phyloP scores from a whole-genome alignment of 257 asterid genomes.

The Leptodermis oblonga region DNA sequence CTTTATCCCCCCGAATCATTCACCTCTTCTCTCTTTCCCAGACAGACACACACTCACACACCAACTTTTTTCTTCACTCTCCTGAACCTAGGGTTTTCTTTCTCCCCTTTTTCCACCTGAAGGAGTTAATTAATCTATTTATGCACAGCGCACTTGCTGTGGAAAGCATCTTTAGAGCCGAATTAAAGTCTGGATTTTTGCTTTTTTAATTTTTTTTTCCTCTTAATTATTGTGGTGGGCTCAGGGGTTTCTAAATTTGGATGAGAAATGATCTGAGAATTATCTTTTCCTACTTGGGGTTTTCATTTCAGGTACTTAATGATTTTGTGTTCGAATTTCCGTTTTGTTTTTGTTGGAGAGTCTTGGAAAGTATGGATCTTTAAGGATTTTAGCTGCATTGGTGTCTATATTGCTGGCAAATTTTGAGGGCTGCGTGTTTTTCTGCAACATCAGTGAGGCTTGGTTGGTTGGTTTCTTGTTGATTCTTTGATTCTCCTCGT shows the following conservation, averaged over 20 bases:
- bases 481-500: background rate
- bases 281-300: background rate
- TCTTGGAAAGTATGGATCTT: constrained; percentile 5
- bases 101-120: background rate
- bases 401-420: too few species aligned
- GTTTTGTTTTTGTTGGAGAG: background rate
- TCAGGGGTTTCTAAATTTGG: background rate
- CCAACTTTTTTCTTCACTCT: background rate
- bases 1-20: constrained; percentile 9
- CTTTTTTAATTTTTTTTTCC: background rate
- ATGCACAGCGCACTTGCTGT: background rate
- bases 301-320: constrained; percentile 1
- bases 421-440: background rate
- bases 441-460: background rate
- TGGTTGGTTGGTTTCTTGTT: background rate
- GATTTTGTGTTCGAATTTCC: background rate
- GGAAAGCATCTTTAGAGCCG: constrained; percentile 8
- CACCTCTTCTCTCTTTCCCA: too few species aligned
- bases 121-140: background rate
- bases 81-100: constrained; percentile 3
- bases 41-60: background rate
- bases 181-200: background rate
- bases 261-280: constrained; percentile 10
- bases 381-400: constrained; percentile 3
- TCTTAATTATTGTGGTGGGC: background rate